These are phyloP conservation scores for Candida buenavistaensis DNA, from an alignment of 1,139 yeast species.

Conservation along the genomic window DNA sequence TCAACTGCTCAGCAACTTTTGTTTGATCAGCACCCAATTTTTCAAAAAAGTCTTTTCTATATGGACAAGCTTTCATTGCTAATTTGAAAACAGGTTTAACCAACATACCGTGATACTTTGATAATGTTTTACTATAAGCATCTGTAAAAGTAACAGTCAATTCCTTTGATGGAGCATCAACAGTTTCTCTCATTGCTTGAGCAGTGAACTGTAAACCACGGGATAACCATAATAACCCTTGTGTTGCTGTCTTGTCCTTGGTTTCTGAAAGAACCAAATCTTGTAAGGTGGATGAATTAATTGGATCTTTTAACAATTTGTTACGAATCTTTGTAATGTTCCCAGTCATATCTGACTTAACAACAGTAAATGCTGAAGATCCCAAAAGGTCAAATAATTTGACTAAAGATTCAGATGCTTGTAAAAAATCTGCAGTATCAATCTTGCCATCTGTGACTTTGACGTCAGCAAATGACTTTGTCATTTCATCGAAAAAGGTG, in stretches of 20 bases:
- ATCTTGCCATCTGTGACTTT: conserved; percentile 63
- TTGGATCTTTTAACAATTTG: conserved; percentile 66
- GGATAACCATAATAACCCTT: conserved; percentile 85
- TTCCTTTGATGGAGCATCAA: conserved; percentile 61
- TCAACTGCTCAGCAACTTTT: conserved; percentile 64
- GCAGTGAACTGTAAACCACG: conserved; percentile 90
- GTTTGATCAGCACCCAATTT: conserved; percentile 75
- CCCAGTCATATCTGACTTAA: conserved; percentile 87
- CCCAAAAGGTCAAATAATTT: conserved; percentile 82
- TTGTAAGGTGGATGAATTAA: conserved; percentile 65
- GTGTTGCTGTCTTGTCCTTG: conserved; percentile 79
- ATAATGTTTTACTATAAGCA: conserved; percentile 76
- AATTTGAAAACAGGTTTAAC: conserved; percentile 85
- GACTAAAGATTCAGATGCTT: conserved; percentile 82
- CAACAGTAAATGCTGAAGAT: conserved; percentile 80
- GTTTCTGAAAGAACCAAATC: conserved; percentile 67
- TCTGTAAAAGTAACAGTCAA: conserved; percentile 77
- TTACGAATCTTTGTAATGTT: conserved; percentile 75
- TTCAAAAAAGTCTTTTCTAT: conserved; percentile 79
- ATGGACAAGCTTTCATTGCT: conserved; percentile 96
- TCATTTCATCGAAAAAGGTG: conserved; percentile 79
- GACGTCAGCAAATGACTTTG: conserved; percentile 74
- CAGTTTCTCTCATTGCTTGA: conserved; percentile 79
- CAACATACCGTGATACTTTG: conserved; percentile 79
- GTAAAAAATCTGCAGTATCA: conserved; percentile 72